Evolutionary conservation across 352 stramenopile genomes (phyloP), one percentile per base, ranked within the genome.

Genomic region (Elongisporangium anandrum): DNA sequence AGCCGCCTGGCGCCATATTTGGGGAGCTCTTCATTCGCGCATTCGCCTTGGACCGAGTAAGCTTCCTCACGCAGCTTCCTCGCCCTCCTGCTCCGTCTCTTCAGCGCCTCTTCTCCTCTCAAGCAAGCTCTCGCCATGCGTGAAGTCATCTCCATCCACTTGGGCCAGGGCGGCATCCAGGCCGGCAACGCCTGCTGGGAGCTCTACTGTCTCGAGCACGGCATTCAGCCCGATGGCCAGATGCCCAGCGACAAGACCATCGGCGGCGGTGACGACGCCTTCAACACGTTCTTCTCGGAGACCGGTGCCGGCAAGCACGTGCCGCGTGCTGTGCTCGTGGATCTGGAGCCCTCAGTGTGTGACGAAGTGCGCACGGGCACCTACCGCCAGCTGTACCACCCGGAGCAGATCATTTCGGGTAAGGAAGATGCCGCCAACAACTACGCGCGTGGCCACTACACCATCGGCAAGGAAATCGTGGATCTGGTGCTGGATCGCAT

Each of bases 401-500:
- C 97, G 5, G 97, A 99, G 67, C 95, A 99, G 75, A 98, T 99
- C 72, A 99, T 99, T 71, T 97, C 87, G 50, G 97, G 97, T 72
- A 99, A 99, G 81, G 96, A 99, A 71, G 95, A 98, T 70, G 95
- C 94, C 0, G 87, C 85, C 20, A 96, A 96, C 73, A 96, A 92
- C 65, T 91, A 89, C 52, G 95, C 95, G 54, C 93, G 93, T 73
- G 95, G 95, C 60, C 94, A 98, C 79, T 96, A 95, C 72, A 96
- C 85, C 52, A 95, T 94, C 65, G 83, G 91, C 55, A 97, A 99
- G 87, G 97, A 99, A 72, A 97, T 98, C 64, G 94, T 99, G 26
- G 97, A 99, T 76, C 68, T 97, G 26, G 96, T 99, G 57, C 89
- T 99, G 47, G 97, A 99, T 66, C 92, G 94, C 65, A 97, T 99